Evolutionary conservation across 495 filamentous ascomycete species (phyloP), one percentile per base, ranked within the genome.

Genomic region (Trichoderma parareesei): DNA sequence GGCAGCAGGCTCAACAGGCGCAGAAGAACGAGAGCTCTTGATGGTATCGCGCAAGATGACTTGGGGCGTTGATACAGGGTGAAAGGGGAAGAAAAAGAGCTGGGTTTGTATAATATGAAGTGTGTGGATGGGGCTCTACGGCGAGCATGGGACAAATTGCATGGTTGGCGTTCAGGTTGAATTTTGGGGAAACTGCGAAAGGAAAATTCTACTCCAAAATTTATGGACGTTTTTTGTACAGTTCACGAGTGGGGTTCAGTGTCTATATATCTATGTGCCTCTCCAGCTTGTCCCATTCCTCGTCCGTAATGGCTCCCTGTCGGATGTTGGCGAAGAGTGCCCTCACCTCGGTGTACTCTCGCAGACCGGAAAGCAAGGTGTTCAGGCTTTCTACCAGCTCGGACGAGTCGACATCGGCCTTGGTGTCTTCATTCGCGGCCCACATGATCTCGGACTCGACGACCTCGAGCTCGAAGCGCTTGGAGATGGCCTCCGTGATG

Each of bases 361-460:
- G 75, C 8, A 92, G 62, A 14, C 64, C 67, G 38, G 80, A 72
- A 20, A 88, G 75, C 65, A 88, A 74, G 38, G 81, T 82, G 41
- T 84, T 72, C 37, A 90, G 78, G 1, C 77, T 74, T 53, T 73
- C 69, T 7, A 85, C 77, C 49, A 79, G 76, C 65, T 85, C 80
- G 4, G 66, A 67, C 40, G 78, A 71, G 43, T 81, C 77, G 48
- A 89, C 66, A 5, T 76, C 73, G 16, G 90, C 85, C 74, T 84
- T 82, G 0, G 88, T 92, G 61, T 97, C 93, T 64, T 84, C 81
- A 64, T 92, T 95, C 0, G 92, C 83, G 64, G 87, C 84, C 91
- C 91, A 97, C 59, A 96, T 81, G 40, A 98, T 94, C 59, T 92
- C 90, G 38, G 83, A 82, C 66, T 79, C 87, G 62, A 87, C 75